Evolutionary conservation across 805 yeast species (phyloP), one percentile per base, ranked within the genome.

Genomic region (Grigorovia yakushimaensis): DNA sequence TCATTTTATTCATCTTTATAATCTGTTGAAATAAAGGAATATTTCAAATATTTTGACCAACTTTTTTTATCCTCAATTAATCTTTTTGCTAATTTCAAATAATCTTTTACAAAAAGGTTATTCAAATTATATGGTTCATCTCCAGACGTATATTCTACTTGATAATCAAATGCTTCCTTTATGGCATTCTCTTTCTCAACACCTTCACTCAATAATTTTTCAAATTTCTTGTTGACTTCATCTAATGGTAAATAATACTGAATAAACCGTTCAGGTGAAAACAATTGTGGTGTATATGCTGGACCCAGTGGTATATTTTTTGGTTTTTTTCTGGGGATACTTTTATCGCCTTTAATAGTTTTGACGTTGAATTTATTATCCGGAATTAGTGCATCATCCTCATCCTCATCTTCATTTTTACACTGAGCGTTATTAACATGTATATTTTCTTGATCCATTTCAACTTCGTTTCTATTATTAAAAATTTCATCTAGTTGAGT

Each of bases 181-280:
- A 68, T 66, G 1, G 62, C 68, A 42, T 79, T 82, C 47, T 77
- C 81, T 1, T 84, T 76, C 3, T 74, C 62, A 50, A 80, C 79
- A 50, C 85, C 88, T 15, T 77, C 62, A 49, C 76, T 74, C 3
- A 64, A 66, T 48, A 79, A 77, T 35, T 68, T 58, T 52, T 74
- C 68, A 39, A 65, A 67, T 0, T 67, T 59, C 4, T 61, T 51
- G 50, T 79, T 78, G 41, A 79, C 70, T 10, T 64, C 51, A 22
- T 69, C 63, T 50, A 87, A 69, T 61, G 87, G 86, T n/a, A 81
- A 73, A 61, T 69, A 87, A 60, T 82, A 86, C 60, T 85, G 94
- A 1, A 79, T 79, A 64, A 81, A 88, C 50, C 78, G 69, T 38
- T 76, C 73, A 0, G 95, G 95, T 0, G 91, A 72, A 54, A 84